Percentiles rank a stretch among this genome's conserved stretches.
phyloP scores from a whole-genome alignment of 345 rosid species.

The Lepidium sativum region DNA sequence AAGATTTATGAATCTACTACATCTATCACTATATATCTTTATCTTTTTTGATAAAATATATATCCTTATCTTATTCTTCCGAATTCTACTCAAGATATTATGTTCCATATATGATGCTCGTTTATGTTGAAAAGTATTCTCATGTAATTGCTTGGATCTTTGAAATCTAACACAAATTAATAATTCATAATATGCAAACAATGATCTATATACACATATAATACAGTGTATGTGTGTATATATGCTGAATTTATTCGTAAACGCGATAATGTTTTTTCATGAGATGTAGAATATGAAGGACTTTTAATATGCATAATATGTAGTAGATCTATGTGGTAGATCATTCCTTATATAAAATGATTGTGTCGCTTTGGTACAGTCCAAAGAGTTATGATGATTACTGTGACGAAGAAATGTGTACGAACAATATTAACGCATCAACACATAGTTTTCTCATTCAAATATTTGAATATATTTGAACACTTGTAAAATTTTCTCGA shows the following conservation, averaged over 20 bases:
- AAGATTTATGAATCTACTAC: constrained; percentile 11
- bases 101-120: background rate
- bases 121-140: background rate
- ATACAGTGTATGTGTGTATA: background rate
- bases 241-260: background rate
- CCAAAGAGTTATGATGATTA: constrained; percentile 7
- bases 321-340: background rate
- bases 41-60: too few species aligned
- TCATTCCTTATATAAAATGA: constrained; percentile 4
- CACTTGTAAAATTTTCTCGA: background rate
- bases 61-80: background rate
- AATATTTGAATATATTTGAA: background rate
- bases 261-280: background rate
- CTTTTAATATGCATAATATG: background rate
- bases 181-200: background rate
- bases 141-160: background rate
- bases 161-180: background rate
- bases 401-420: constrained; percentile 3
- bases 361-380: constrained; percentile 12
- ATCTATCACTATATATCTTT: constrained; percentile 9
- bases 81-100: background rate
- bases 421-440: constrained; percentile 8
- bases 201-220: background rate
- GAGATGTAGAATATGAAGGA: background rate
- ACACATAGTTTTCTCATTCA: background rate